Evolutionary conservation across 495 filamentous ascomycete species (phyloP).

Genomic region (Xylaria cubensis): DNA sequence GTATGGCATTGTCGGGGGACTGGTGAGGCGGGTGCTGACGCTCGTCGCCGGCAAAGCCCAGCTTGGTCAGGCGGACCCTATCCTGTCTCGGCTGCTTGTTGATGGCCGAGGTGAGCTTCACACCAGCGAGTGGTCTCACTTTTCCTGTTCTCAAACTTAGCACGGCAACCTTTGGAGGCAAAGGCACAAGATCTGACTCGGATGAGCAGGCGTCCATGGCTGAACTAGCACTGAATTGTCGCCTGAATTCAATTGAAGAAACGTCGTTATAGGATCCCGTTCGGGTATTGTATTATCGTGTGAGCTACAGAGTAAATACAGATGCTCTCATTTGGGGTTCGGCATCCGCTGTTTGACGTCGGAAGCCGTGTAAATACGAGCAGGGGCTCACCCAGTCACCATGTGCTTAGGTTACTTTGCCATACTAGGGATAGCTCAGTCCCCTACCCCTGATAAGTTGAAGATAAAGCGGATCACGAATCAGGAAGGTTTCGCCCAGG

Average conservation of each 20-base stretch:
- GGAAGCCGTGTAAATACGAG: not conserved
- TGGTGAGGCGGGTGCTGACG: slow-evolving; percentile 49
- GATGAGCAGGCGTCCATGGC: slow-evolving; percentile 57
- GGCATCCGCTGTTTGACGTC: not conserved
- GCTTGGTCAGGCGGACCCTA: slow-evolving; percentile 39
- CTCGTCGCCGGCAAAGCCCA: slow-evolving; percentile 50
- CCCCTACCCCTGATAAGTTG: not conserved
- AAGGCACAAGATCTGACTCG: slow-evolving; percentile 56
- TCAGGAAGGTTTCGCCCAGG: not conserved
- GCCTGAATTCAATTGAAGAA: not conserved
- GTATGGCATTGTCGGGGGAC: slow-evolving; percentile 53
- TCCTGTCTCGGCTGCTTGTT: slow-evolving; percentile 47
- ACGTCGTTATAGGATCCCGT: not conserved
- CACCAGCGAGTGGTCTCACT: slow-evolving; percentile 44
- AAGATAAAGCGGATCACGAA: not conserved
- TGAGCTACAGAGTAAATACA: not conserved
- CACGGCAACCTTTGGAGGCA: slow-evolving; percentile 57
- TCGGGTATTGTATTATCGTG: not conserved
- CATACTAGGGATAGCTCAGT: too few relatives aligned
- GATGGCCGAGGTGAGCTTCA: slow-evolving; percentile 48
- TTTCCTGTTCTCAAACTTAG: slow-evolving; percentile 49
- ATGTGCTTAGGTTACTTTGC: too few relatives aligned
- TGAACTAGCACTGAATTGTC: not conserved
- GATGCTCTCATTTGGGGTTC: not conserved
- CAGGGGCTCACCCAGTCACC: too few relatives aligned